Conservation (phyloP, 345 rosid genomes). For the Linum trigynum region DNA sequence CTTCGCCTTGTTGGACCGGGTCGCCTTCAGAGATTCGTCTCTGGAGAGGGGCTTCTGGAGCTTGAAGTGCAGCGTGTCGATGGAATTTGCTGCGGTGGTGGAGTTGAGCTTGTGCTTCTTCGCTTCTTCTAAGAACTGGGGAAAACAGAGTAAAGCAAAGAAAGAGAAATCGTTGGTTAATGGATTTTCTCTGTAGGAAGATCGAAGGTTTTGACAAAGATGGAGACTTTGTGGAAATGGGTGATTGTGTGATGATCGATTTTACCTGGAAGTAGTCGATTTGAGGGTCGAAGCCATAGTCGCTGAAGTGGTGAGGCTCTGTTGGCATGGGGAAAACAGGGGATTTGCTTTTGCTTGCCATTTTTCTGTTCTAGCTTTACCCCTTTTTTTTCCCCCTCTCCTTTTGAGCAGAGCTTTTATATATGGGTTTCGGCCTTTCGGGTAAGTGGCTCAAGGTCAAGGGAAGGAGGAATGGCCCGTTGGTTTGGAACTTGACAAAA, state of each 20-base stretch:
- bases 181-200: no score
- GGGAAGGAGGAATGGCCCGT: no score
- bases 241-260: no score
- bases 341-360: conserved; percentile 19
- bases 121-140: conserved; percentile 68
- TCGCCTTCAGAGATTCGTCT: conserved; percentile 40
- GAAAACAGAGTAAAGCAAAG: neutral
- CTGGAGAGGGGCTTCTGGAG: conserved; percentile 73
- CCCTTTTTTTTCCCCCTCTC: no score
- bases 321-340: conserved; percentile 55
- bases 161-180: neutral
- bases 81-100: conserved; percentile 20
- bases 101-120: conserved; percentile 54
- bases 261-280: conserved; percentile 67
- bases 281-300: conserved; percentile 85
- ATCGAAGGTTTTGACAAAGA: neutral
- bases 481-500: no score
- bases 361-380: conserved; percentile 7
- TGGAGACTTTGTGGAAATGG: neutral
- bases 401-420: no score
- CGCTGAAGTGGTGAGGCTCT: conserved; percentile 67
- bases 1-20: conserved; percentile 23
- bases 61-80: conserved; percentile 62
- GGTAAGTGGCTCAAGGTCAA: no score
- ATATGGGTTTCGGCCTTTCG: no score